Evolutionary conservation across 1,139 yeast species (phyloP).

Genomic region (Kurtzmaniella quercitrusa): DNA sequence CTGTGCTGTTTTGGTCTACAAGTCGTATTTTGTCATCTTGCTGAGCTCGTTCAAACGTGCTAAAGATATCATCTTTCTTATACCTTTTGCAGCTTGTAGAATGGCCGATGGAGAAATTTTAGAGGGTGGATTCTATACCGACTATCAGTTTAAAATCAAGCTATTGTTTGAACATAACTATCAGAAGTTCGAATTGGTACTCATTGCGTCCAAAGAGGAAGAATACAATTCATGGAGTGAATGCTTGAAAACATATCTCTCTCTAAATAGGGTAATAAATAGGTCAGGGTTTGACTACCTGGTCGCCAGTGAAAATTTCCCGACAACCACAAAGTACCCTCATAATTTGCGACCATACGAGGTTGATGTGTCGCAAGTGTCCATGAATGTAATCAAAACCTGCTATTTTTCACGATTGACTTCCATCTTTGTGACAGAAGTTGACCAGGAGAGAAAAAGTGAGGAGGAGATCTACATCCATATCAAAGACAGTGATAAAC

Average conservation of each 20-base stretch:
- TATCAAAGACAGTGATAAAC: neutral
- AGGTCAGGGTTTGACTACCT: slow-evolving; percentile 26
- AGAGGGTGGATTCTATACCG: slow-evolving; percentile 34
- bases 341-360: slow-evolving; percentile 4
- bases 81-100: slow-evolving; percentile 41
- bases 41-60: slow-evolving; percentile 13
- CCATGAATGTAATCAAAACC: neutral
- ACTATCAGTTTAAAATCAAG: slow-evolving; percentile 32
- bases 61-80: slow-evolving; percentile 37
- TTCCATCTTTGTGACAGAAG: neutral
- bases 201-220: slow-evolving; percentile 26
- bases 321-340: slow-evolving; percentile 1
- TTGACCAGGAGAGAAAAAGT: neutral
- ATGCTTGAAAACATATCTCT: slow-evolving; percentile 26
- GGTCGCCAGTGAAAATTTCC: slow-evolving; percentile 1
- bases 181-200: slow-evolving; percentile 41
- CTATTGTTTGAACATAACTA: slow-evolving; percentile 40
- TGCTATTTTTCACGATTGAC: slow-evolving; percentile 5
- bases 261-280: slow-evolving; percentile 39
- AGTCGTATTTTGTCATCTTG: slow-evolving; percentile 39
- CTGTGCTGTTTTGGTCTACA: slow-evolving; percentile 46
- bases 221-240: slow-evolving; percentile 44
- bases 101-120: slow-evolving; percentile 19
- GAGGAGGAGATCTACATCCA: neutral
- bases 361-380: slow-evolving; percentile 4